A percentile compares a stretch with the other conserved stretches of the same genome.
Conservation (phyloP, 2,329 filamentous ascomycete species). For the Sphaerulina populicola region DNA sequence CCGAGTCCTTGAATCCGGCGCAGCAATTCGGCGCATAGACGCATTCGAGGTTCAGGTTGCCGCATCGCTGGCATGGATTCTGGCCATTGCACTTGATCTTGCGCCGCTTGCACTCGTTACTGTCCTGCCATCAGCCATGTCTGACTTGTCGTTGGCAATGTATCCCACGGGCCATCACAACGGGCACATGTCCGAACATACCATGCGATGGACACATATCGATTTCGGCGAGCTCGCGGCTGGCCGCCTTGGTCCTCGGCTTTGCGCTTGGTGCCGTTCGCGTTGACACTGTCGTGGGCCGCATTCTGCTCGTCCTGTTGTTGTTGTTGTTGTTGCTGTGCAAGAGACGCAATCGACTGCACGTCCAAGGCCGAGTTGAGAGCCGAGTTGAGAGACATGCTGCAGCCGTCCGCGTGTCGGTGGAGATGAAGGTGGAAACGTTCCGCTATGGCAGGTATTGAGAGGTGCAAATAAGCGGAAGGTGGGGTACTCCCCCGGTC, state of each 20-base stretch:
- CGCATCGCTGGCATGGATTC: conserved; percentile 56
- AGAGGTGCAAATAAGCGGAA: neutral
- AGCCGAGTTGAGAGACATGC: conserved; percentile 8
- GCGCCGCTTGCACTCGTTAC: conserved; percentile 57
- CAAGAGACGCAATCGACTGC: conserved; percentile 17
- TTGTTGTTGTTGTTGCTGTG: conserved; percentile 18
- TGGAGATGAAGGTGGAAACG: neutral
- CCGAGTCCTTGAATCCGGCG: conserved; percentile 83
- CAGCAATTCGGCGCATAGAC: conserved; percentile 61
- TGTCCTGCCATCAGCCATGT: conserved; percentile 23
- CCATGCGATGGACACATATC: conserved; percentile 61
- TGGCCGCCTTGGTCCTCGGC: conserved; percentile 37
- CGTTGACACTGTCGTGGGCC: conserved; percentile 11
- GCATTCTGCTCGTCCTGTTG: conserved; percentile 16
- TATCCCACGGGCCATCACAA: neutral
- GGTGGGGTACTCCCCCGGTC: neutral
- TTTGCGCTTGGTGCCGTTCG: conserved; percentile 36
- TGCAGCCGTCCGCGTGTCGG: neutral
- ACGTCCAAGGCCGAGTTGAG: conserved; percentile 13
- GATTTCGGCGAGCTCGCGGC: conserved; percentile 53
- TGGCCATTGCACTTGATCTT: conserved; percentile 64
- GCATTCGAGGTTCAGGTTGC: conserved; percentile 55
- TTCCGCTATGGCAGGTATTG: neutral
- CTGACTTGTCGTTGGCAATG: no score
- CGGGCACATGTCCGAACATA: conserved; percentile 31